Evolutionary conservation across 495 filamentous ascomycete species (phyloP).

Genomic region (Penicillium samsonianum): DNA sequence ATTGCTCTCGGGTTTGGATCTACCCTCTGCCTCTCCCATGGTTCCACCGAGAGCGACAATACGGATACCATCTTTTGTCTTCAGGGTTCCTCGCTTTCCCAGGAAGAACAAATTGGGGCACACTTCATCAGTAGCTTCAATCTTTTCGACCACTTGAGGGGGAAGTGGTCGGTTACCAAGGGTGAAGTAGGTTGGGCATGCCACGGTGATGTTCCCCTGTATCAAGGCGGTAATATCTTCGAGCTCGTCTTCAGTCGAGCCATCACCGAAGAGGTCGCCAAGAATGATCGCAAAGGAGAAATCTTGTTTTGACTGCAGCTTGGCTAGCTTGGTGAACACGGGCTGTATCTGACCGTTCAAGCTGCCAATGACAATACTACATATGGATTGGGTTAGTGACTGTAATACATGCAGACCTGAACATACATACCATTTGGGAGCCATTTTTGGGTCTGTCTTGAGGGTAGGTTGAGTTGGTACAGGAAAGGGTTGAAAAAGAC

Average conservation of each 20-base stretch:
- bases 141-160: constrained; percentile 61
- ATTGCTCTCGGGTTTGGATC: constrained; percentile 28
- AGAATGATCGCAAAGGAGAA: constrained; percentile 82
- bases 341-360: constrained; percentile 71
- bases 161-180: constrained; percentile 72
- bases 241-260: constrained; percentile 50
- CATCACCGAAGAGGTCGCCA: constrained; percentile 73
- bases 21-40: constrained; percentile 14
- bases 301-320: constrained; percentile 78
- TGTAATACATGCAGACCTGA: neutral
- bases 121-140: constrained; percentile 77
- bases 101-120: constrained; percentile 87
- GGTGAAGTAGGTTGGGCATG: constrained; percentile 85
- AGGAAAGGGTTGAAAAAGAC: neutral
- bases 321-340: constrained; percentile 74
- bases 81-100: constrained; percentile 78
- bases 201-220: constrained; percentile 65
- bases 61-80: constrained; percentile 84
- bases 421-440: constrained; percentile 68
- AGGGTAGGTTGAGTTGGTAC: neutral
- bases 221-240: constrained; percentile 65
- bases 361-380: constrained; percentile 77
- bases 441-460: constrained; percentile 24
- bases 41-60: constrained; percentile 79
- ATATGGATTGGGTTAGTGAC: constrained; percentile 9